Conservation (phyloP, 352 stramenopile genomes). For the Phytophthora pinifolia region DNA sequence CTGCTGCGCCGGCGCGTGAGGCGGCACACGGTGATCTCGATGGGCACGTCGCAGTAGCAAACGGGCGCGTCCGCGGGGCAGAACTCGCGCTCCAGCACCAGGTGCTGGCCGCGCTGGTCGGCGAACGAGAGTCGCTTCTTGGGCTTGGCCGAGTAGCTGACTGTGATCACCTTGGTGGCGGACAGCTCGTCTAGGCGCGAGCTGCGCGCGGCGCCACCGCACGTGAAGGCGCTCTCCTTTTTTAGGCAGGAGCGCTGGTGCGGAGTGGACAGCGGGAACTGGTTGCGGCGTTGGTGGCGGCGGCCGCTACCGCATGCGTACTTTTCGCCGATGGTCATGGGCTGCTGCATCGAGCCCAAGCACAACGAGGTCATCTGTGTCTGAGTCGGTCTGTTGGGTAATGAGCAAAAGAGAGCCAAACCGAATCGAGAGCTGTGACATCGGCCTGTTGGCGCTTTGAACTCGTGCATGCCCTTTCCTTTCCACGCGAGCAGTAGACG, state of each 20-base stretch:
- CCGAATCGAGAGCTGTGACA: conserved; percentile 6
- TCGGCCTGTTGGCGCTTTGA: neutral
- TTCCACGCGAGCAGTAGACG: too few species aligned
- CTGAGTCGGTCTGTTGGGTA: conserved; percentile 8
- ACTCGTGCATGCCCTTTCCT: neutral
- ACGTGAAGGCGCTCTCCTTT: conserved; percentile 51
- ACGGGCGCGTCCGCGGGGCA: conserved; percentile 43
- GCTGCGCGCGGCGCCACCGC: conserved; percentile 11
- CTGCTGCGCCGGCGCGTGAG: conserved; percentile 27
- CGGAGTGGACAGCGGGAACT: conserved; percentile 8
- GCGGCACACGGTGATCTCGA: conserved; percentile 24
- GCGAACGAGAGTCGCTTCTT: conserved; percentile 69
- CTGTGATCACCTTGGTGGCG: conserved; percentile 32
- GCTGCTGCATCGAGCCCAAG: conserved; percentile 24
- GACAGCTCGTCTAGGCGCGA: conserved; percentile 37
- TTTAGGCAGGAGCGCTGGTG: conserved; percentile 43
- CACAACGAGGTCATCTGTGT: conserved; percentile 28
- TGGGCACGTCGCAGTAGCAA: conserved; percentile 42
- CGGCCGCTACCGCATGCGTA: conserved; percentile 11
- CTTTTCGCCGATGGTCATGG: conserved; percentile 31
- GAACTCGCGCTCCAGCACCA: conserved; percentile 55
- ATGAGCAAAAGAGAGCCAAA: conserved; percentile 3
- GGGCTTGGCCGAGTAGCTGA: conserved; percentile 32
- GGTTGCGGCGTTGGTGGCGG: conserved; percentile 4
- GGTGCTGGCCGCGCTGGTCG: conserved; percentile 48